Evolutionary conservation across 805 yeast genomes (phyloP).

Genomic region (Barnettozyma siamensis): DNA sequence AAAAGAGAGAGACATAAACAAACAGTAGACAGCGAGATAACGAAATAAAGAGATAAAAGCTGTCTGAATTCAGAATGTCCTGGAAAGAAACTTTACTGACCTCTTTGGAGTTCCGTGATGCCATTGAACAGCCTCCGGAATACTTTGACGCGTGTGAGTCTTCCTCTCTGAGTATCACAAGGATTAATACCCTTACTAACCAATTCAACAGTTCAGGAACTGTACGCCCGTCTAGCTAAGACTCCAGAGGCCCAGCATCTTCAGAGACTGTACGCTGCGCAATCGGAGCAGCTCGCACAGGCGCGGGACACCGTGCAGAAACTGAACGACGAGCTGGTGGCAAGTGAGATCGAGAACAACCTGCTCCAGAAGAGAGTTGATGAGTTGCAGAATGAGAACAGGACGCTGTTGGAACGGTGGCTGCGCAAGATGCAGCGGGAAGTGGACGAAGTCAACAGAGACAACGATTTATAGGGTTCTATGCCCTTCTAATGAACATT

Average conservation of each 20-base stretch:
- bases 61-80: not conserved
- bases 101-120: constrained; percentile 15
- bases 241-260: constrained; percentile 22
- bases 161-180: not conserved
- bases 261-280: constrained; percentile 22
- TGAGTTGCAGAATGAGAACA: constrained; percentile 42
- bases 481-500: no score
- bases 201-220: constrained; percentile 6
- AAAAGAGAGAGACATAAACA: not conserved
- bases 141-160: constrained; percentile 10
- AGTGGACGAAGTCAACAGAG: constrained; percentile 49
- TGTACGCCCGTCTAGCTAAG: constrained; percentile 10
- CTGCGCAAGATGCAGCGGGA: constrained; percentile 50
- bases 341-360: constrained; percentile 51
- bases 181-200: not conserved
- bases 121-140: constrained; percentile 5
- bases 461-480: no score
- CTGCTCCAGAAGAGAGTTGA: constrained; percentile 29
- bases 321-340: constrained; percentile 62
- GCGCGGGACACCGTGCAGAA: constrained; percentile 54
- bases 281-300: constrained; percentile 26
- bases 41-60: no score
- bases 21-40: not conserved
- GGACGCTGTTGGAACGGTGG: constrained; percentile 51
- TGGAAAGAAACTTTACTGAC: constrained; percentile 11